Evolutionary conservation across 2,329 filamentous ascomycete species (phyloP), one percentile per base, ranked within the genome.

Genomic region (Fusarium sp.): DNA sequence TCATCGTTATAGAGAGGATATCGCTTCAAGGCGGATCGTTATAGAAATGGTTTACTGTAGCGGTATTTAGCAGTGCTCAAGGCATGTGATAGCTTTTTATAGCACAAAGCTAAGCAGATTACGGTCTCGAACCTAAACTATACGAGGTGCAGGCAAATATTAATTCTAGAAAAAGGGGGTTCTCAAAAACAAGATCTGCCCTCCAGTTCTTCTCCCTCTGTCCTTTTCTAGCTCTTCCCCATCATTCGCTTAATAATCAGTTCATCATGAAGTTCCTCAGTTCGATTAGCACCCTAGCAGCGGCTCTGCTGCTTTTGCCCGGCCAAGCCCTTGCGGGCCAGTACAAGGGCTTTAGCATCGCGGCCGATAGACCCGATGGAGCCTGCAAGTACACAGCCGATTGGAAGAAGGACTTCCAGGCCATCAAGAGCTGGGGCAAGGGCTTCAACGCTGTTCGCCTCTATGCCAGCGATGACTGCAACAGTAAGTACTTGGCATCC

Each of bases 351-450:
- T 69, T 69, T 41, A 69, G 67, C 52, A 58, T 69, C 26, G 61
- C 61, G 28, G 67, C 67, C 48, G 69, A 69, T 67, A 52, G 51
- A 15, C 54, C 67, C 9, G 53, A 69, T 38, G 67, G 67, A 11
- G 42, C 13, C 22, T 69, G 67, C 53, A 69, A 69, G 53, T 50
- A 45, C 25, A 58, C 60, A 15, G 67, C 66, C 15, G 67, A 69
- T n/a, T 69, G 67, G 67, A 68, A 69, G 61, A 58, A 43, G 15
- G 67, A 69, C 38, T 69, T 69, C n/a, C 64, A 69, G 53, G 53
- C 67, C 2, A 69, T 69, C 43, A 69, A 69, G 53, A 32, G 67
- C 32, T 69, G 64, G 64, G 61, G 58, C 34, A 69, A 69, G 61
- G 67, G 67, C 11, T 69, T 69, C 51, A 69, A 69, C 43, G 67